Evolutionary conservation across 2,329 filamentous ascomycete species (phyloP).

Genomic region (Aspergillus vadensis): DNA sequence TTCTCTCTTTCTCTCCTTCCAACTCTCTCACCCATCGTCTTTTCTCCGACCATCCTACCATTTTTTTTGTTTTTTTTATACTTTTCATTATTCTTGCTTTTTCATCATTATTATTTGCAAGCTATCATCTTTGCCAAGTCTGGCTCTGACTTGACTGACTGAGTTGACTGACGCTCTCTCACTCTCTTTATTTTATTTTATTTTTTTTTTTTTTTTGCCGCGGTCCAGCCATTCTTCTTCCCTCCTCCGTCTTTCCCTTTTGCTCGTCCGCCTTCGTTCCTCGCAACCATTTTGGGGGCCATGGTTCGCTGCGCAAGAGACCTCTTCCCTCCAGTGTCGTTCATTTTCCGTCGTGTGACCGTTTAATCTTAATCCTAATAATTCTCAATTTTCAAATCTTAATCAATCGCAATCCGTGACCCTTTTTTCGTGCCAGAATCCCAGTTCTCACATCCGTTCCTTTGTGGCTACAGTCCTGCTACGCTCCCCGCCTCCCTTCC

Average conservation of each 20-base stretch:
- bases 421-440: constrained; percentile 11
- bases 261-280: constrained; percentile 6
- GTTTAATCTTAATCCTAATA: constrained; percentile 8
- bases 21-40: neutral
- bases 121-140: neutral
- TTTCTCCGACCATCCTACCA: too few relatives aligned
- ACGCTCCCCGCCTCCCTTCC: constrained; percentile 12
- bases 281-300: constrained; percentile 18
- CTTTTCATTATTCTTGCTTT: too few relatives aligned
- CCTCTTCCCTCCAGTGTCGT: constrained; percentile 14
- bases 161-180: too few relatives aligned
- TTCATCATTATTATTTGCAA: neutral
- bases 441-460: constrained; percentile 14
- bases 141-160: too few relatives aligned
- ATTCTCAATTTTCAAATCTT: neutral
- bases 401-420: constrained; percentile 7
- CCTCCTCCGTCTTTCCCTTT: constrained; percentile 17
- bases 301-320: constrained; percentile 18
- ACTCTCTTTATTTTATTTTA: too few relatives aligned
- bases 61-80: too few relatives aligned
- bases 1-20: neutral
- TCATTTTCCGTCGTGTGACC: constrained; percentile 13
- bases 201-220: neutral
- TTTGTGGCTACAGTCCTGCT: constrained; percentile 10
- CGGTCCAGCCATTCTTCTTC: constrained; percentile 13